phyloP scores from a whole-genome alignment of 2,329 filamentous ascomycete species.

The Elsinoe arachidis region DNA sequence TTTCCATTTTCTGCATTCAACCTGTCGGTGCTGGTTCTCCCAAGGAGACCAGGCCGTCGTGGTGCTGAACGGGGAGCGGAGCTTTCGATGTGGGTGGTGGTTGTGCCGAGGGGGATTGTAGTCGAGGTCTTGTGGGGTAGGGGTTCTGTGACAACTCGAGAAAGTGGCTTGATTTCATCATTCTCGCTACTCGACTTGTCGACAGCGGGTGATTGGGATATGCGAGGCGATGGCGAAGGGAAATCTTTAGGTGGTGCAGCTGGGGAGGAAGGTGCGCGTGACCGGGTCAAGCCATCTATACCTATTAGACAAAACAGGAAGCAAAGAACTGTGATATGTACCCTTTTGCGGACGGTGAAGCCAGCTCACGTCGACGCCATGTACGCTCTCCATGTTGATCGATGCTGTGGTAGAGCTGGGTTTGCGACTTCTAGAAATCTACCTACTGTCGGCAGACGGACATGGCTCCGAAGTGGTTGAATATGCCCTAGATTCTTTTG shows the following conservation, averaged over 20 bases:
- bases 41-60: conserved; percentile 34
- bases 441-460: neutral
- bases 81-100: conserved; percentile 16
- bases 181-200: conserved; percentile 16
- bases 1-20: conserved; percentile 18
- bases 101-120: conserved; percentile 14
- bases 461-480: neutral
- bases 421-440: neutral
- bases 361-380: conserved; percentile 83
- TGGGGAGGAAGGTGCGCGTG: conserved; percentile 23
- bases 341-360: conserved; percentile 76
- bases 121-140: conserved; percentile 28
- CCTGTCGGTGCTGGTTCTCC: conserved; percentile 34
- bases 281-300: conserved; percentile 20
- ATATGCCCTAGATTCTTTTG: neutral
- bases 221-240: conserved; percentile 10
- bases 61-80: conserved; percentile 9
- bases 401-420: neutral
- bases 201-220: conserved; percentile 15
- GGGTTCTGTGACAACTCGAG: conserved; percentile 30
- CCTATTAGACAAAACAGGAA: neutral
- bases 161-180: conserved; percentile 18
- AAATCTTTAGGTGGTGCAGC: conserved; percentile 18
- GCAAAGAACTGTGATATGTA: conserved; percentile 34
- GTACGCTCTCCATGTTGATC: conserved; percentile 62